Conservation (phyloP, 106 monocot species). For the Dioscorea zingiberensis region DNA sequence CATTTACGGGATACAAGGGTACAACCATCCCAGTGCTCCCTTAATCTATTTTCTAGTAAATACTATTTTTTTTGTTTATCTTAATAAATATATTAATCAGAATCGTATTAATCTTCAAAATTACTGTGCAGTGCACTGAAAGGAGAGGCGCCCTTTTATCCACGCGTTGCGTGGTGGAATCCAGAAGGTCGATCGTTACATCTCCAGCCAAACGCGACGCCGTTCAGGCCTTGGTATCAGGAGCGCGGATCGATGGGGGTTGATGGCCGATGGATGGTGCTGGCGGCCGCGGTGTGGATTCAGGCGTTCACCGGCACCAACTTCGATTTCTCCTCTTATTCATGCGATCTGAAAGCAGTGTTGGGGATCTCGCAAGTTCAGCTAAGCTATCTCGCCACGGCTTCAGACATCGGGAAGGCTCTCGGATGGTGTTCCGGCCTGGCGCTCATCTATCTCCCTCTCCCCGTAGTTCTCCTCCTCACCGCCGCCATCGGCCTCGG, state of each 20-base stretch:
- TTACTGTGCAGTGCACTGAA: too few relatives aligned
- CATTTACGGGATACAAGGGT: too few relatives aligned
- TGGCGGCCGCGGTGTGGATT: constrained; percentile 70
- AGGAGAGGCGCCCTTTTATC: too few relatives aligned
- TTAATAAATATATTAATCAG: too few relatives aligned
- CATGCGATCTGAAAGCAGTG: constrained; percentile 54
- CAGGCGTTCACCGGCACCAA: constrained; percentile 87
- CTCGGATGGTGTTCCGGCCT: constrained; percentile 83
- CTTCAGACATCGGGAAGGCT: constrained; percentile 77
- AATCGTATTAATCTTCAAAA: too few relatives aligned
- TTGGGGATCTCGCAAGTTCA: constrained; percentile 73
- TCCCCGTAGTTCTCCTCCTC: constrained; percentile 50
- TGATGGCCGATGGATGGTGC: constrained; percentile 43
- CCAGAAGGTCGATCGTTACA: too few relatives aligned
- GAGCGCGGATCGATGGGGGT: constrained; percentile 11
- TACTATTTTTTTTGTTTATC: too few relatives aligned
- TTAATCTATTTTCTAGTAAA: too few relatives aligned
- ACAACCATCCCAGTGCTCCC: too few relatives aligned
- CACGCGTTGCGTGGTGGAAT: too few relatives aligned
- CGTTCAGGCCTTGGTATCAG: too few relatives aligned
- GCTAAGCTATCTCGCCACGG: constrained; percentile 76
- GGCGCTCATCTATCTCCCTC: constrained; percentile 50
- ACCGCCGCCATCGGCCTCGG: constrained; percentile 52
- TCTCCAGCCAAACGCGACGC: too few relatives aligned
- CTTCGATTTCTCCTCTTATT: constrained; percentile 86